These are phyloP conservation scores for Cadophora sp. DNA, from an alignment of 2,329 filamentous ascomycete genomes.

Conservation along the genomic window DNA sequence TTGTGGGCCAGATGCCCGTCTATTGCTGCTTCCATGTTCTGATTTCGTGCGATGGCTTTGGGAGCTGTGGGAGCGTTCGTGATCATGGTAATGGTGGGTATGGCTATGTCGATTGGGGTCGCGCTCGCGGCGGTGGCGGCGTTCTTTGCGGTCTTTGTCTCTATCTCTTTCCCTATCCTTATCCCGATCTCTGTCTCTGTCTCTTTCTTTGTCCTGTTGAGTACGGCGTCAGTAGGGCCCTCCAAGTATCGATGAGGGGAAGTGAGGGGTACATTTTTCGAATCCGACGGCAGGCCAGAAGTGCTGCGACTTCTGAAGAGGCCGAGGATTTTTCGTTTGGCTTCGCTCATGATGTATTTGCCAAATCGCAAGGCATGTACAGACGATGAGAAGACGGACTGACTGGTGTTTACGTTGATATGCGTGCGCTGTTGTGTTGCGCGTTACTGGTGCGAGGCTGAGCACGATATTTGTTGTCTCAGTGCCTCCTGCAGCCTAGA, in stretches of 20 bases:
- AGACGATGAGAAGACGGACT: neutral
- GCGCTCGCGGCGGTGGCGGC: conserved; percentile 42
- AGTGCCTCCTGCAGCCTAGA: conserved; percentile 10
- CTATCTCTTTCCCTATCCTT: conserved; percentile 17
- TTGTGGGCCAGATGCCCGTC: conserved; percentile 6
- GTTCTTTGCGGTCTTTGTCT: conserved; percentile 39
- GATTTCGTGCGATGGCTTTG: neutral
- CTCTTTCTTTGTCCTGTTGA: conserved; percentile 8
- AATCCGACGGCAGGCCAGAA: conserved; percentile 47
- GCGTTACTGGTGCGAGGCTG: conserved; percentile 27
- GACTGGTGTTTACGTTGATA: neutral
- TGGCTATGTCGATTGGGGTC: conserved; percentile 46
- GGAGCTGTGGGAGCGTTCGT: conserved; percentile 13
- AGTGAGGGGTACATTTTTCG: conserved; percentile 34
- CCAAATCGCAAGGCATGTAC: conserved; percentile 3
- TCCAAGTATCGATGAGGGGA: neutral
- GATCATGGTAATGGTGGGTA: conserved; percentile 8
- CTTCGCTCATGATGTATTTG: conserved; percentile 37
- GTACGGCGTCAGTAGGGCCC: neutral
- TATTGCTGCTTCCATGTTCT: conserved; percentile 1
- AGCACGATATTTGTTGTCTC: conserved; percentile 15
- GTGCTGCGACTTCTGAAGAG: conserved; percentile 57
- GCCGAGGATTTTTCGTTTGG: conserved; percentile 42
- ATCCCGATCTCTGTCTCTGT: conserved; percentile 4
- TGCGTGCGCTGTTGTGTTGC: neutral